Evolutionary conservation across 2,329 filamentous ascomycete species (phyloP), one percentile per base, ranked within the genome.

Genomic region (Sporothrix inflata): DNA sequence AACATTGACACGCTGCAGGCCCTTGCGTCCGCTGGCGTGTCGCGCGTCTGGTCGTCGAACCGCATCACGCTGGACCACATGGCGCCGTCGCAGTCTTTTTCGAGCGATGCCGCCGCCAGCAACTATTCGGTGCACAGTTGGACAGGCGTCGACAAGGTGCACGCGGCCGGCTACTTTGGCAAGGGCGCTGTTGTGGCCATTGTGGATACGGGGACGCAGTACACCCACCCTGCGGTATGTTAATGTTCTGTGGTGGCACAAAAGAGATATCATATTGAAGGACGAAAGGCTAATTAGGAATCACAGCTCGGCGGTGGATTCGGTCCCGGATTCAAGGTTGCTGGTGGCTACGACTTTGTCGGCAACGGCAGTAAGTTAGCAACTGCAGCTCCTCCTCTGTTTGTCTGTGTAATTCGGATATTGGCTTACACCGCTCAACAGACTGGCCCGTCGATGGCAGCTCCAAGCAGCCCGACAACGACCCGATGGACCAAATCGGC

Each of bases 31-130:
- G 60, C 51, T 0, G 70, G 71, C 30, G 72, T 77, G 6, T 61
- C 75, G 3, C 71, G 74, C 27, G 77, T 76, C 3, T 79, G 78
- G 78, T 73, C 74, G 5, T 74, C 76, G 0, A 75, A 74, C 16
- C 73, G 72, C 19, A 75, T 77, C 55, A 68, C 71, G 34, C 71
- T 79, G 66, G 73, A 16, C 75, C 77, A 11, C 19, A 72, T 14
- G 47, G 51, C 6, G 27, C 71, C 5, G 65, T 73, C 7, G 66
- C 74, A 4, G 76, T 77, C 63, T 66, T 69, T 71, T 34, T 61
- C 74, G 16, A 73, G 75, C 19, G 75, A 76, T 7, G 77, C 75
- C 0, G 67, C 74, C 0, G 73, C 71, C 0, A 34, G 68, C 4
- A 75, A 75, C 34, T 76, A 75, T 47, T 77, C 76, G 6, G 73